Percentiles rank a stretch among this genome's conserved stretches.
Evolutionary conservation across 176 grass and related monocot species (phyloP).

Genomic region (Oryza rufipogon): DNA sequence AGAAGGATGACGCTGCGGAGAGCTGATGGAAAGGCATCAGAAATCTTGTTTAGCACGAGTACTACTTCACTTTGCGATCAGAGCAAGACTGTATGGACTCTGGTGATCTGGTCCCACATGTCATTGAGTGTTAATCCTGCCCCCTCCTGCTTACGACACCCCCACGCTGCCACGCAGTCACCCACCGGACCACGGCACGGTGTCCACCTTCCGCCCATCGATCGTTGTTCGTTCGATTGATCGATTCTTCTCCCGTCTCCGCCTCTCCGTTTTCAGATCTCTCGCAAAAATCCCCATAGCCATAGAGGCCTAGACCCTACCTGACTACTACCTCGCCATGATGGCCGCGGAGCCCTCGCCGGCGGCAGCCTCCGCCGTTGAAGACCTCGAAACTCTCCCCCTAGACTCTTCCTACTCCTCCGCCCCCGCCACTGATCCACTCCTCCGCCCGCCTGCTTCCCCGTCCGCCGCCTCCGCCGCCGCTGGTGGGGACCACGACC

Average conservation of each 20-base stretch:
- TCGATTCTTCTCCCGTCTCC: slow-evolving; percentile 7
- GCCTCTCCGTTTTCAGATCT: slow-evolving; percentile 33
- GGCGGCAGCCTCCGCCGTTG: slow-evolving; percentile 41
- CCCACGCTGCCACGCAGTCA: background rate
- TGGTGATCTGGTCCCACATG: background rate
- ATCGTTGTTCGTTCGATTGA: background rate
- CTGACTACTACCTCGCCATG: slow-evolving; percentile 39
- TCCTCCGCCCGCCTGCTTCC: slow-evolving; percentile 64
- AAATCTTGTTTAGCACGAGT: background rate
- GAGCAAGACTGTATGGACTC: no score
- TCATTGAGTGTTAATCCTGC: background rate
- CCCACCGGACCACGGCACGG: background rate
- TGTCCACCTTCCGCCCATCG: slow-evolving; percentile 10
- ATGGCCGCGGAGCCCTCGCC: slow-evolving; percentile 74
- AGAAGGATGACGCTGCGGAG: background rate
- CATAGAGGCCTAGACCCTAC: slow-evolving; percentile 7
- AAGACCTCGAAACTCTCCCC: slow-evolving; percentile 75
- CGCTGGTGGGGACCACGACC: slow-evolving; percentile 19
- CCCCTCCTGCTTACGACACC: slow-evolving; percentile 2
- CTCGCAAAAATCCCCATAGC: slow-evolving; percentile 27
- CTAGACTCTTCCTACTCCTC: slow-evolving; percentile 55
- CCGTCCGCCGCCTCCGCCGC: background rate
- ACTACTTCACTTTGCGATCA: background rate
- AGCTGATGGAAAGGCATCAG: background rate
- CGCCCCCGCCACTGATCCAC: slow-evolving; percentile 58